Percentiles rank a stretch among this genome's conserved stretches.
Evolutionary conservation across 2,329 filamentous ascomycete species (phyloP).

Genomic region (Xylaria multiplex): DNA sequence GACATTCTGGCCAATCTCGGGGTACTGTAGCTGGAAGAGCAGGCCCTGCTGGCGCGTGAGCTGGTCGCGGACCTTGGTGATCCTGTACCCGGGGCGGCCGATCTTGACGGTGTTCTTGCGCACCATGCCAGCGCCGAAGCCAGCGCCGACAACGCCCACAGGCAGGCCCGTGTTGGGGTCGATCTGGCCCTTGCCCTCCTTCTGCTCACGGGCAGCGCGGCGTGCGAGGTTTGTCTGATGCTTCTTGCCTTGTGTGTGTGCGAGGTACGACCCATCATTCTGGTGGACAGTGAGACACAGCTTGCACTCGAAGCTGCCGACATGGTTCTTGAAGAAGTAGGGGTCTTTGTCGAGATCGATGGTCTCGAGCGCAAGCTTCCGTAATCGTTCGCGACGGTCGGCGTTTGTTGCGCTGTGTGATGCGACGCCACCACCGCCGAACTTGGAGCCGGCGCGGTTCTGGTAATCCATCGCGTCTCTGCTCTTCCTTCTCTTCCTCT

Average conservation of each 20-base stretch:
- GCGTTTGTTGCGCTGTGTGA: constrained; percentile 94
- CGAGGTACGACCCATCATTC: constrained; percentile 98
- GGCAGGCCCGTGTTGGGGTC: constrained; percentile 76
- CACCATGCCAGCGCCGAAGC: constrained; percentile 68
- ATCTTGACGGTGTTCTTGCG: constrained; percentile 92
- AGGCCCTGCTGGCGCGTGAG: constrained; percentile 88
- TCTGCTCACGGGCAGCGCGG: constrained; percentile 93
- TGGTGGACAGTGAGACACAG: constrained; percentile 98
- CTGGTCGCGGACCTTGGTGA: constrained; percentile 93
- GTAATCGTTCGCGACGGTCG: constrained; percentile 94
- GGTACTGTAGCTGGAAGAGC: constrained; percentile 96
- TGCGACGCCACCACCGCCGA: constrained; percentile 95
- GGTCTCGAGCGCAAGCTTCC: constrained; percentile 97
- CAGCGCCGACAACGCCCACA: constrained; percentile 78
- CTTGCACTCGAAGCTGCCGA: constrained; percentile 96
- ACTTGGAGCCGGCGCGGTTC: constrained; percentile 96
- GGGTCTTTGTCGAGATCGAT: constrained; percentile 99
- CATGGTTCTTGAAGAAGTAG: constrained; percentile 99
- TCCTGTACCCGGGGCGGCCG: constrained; percentile 94
- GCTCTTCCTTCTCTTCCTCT: background rate
- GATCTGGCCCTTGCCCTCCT: constrained; percentile 79
- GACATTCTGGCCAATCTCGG: constrained; percentile 80
- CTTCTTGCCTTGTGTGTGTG: constrained; percentile 97
- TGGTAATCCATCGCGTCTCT: constrained; percentile 72
- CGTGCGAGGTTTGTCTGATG: constrained; percentile 98